A percentile compares a stretch with the other conserved stretches of the same genome.
These are phyloP conservation scores for Globisporangium perplexum DNA, from an alignment of 352 stramenopile genomes.

Conservation along the genomic window DNA sequence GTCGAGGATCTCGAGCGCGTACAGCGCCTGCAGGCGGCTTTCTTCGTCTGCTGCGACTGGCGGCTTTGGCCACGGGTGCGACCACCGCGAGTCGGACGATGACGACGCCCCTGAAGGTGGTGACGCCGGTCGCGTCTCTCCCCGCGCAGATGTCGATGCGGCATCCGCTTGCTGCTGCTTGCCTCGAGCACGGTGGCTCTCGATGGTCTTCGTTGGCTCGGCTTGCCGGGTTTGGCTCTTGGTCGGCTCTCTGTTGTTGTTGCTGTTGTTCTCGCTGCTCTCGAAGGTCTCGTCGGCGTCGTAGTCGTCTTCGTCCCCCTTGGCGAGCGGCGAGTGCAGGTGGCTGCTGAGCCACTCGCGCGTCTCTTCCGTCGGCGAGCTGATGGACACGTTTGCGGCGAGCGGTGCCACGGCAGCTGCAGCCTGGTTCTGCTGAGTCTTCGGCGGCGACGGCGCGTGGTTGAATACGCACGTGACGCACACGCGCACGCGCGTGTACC, in stretches of 20 bases:
- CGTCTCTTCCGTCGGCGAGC: slow-evolving; percentile 28
- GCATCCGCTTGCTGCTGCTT: not conserved
- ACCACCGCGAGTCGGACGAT: slow-evolving; percentile 25
- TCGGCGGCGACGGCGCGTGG: slow-evolving; percentile 13
- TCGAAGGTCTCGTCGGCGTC: slow-evolving; percentile 29
- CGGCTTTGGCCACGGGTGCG: slow-evolving; percentile 67
- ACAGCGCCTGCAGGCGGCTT: slow-evolving; percentile 42
- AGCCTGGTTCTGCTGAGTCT: slow-evolving; percentile 5
- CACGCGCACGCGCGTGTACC: slow-evolving; percentile 63
- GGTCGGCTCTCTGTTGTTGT: slow-evolving; percentile 22
- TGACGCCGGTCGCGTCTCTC: slow-evolving; percentile 13
- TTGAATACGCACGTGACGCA: slow-evolving; percentile 78
- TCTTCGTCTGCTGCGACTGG: slow-evolving; percentile 48
- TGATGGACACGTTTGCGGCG: slow-evolving; percentile 15
- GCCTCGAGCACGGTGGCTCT: slow-evolving; percentile 3
- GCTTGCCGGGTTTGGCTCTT: slow-evolving; percentile 6
- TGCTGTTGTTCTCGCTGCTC: slow-evolving; percentile 15
- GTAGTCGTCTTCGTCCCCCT: slow-evolving; percentile 29
- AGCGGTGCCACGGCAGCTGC: not conserved
- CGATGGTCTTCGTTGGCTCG: slow-evolving; percentile 19
- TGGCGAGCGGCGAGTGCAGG: slow-evolving; percentile 53
- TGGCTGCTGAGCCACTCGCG: slow-evolving; percentile 54
- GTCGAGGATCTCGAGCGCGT: slow-evolving; percentile 55
- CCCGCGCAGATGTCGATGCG: slow-evolving; percentile 6
- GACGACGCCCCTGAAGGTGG: not conserved